Evolutionary conservation across 2,329 filamentous ascomycete species (phyloP).

Genomic region (Monilinia vaccinii-corymbosi): DNA sequence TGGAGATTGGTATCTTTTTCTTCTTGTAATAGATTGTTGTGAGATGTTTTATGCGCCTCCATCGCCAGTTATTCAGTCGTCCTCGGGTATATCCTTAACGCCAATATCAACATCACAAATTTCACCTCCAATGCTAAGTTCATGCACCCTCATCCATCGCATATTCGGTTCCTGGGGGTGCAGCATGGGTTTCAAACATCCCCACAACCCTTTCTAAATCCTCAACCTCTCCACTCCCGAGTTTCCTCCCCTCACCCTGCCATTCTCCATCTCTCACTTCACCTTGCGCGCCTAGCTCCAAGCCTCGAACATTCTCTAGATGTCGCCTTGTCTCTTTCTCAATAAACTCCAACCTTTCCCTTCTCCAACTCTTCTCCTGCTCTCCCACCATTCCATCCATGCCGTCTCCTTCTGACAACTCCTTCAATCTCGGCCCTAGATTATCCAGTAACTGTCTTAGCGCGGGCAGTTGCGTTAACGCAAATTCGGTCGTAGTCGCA

Average conservation of each 20-base stretch:
- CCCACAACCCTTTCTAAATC: slow-evolving; percentile 44
- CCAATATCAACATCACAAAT: background rate
- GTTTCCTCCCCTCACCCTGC: slow-evolving; percentile 44
- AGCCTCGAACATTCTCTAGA: slow-evolving; percentile 58
- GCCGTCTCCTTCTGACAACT: slow-evolving; percentile 33
- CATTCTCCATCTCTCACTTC: slow-evolving; percentile 57
- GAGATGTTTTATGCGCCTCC: background rate
- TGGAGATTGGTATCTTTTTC: no score
- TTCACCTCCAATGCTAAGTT: background rate
- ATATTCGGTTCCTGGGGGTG: slow-evolving; percentile 13
- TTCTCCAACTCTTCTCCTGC: slow-evolving; percentile 49
- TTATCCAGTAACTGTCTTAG: slow-evolving; percentile 61
- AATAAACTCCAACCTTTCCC: slow-evolving; percentile 72
- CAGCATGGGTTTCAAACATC: slow-evolving; percentile 32
- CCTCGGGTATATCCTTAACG: slow-evolving; percentile 9
- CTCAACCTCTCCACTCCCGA: slow-evolving; percentile 46
- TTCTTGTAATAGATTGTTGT: no score
- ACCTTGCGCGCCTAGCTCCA: slow-evolving; percentile 54
- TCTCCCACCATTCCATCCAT: slow-evolving; percentile 30
- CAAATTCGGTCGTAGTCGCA: slow-evolving; percentile 66
- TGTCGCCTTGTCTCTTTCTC: slow-evolving; percentile 71
- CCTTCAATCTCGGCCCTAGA: slow-evolving; percentile 54
- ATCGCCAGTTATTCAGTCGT: background rate
- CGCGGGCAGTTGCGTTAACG: slow-evolving; percentile 73
- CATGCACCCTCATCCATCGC: slow-evolving; percentile 19